These are phyloP conservation scores for Coemansia brasiliensis DNA, from an alignment of 192 early-diverging fungal species.

Conservation along the genomic window DNA sequence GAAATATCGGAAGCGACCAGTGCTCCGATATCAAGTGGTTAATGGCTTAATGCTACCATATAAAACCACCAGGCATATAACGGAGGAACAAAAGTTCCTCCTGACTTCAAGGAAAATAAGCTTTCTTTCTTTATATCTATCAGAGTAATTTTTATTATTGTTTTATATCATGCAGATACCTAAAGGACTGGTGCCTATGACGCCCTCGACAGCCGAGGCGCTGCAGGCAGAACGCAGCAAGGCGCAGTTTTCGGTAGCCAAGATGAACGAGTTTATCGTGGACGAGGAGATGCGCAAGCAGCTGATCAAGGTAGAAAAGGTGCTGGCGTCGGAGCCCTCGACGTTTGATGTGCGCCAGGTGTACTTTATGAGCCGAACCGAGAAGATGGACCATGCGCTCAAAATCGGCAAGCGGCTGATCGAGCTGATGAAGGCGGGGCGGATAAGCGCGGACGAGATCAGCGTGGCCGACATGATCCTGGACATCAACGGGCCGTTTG, in stretches of 20 bases:
- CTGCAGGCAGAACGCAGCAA: constrained; percentile 67
- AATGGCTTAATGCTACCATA: too few species aligned
- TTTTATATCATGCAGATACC: constrained; percentile 35
- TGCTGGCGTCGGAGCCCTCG: constrained; percentile 68
- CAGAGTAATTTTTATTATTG: background rate
- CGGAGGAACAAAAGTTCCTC: too few species aligned
- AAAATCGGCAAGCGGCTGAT: constrained; percentile 63
- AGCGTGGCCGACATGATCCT: constrained; percentile 61
- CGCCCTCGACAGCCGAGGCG: constrained; percentile 38
- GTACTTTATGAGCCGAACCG: constrained; percentile 71
- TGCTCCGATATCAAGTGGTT: too few species aligned
- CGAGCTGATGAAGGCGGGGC: constrained; percentile 56
- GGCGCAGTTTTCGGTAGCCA: constrained; percentile 64
- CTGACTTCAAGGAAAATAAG: too few species aligned
- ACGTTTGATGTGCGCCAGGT: constrained; percentile 67
- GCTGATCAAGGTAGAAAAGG: constrained; percentile 58
- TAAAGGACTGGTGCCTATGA: constrained; percentile 28
- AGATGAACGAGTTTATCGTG: constrained; percentile 68
- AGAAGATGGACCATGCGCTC: constrained; percentile 64
- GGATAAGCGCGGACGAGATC: constrained; percentile 31
- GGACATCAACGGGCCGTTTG: constrained; percentile 56
- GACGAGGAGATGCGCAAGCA: constrained; percentile 63
- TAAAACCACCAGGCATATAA: too few species aligned
- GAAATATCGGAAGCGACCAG: too few species aligned
- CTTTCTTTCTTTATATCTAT: constrained; percentile 1